Conservation (phyloP, 2,329 filamentous ascomycete genomes). For the Arthroderma sp. region DNA sequence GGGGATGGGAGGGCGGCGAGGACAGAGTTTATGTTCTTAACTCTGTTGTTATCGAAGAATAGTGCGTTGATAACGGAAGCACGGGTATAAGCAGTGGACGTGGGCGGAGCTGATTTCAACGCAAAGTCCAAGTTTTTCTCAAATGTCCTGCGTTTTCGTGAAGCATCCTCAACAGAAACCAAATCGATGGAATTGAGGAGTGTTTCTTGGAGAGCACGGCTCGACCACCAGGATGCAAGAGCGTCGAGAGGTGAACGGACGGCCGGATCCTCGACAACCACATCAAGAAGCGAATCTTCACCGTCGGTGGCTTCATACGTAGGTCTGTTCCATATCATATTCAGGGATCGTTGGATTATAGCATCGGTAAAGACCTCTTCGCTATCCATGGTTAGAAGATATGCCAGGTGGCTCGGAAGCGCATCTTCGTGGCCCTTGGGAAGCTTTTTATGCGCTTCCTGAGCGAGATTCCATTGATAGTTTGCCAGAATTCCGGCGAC, state of each 20-base stretch:
- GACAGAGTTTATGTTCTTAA: conserved; percentile 39
- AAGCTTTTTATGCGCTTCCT: conserved; percentile 40
- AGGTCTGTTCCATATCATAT: conserved; percentile 73
- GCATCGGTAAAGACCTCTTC: conserved; percentile 66
- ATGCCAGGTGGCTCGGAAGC: conserved; percentile 62
- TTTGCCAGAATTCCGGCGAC: conserved; percentile 61
- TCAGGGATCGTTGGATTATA: conserved; percentile 75
- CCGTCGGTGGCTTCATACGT: conserved; percentile 53
- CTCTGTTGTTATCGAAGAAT: conserved; percentile 40
- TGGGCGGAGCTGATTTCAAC: conserved; percentile 59
- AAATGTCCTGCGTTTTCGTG: conserved; percentile 29
- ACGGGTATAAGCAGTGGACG: conserved; percentile 54
- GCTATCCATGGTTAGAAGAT: conserved; percentile 64
- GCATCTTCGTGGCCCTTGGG: conserved; percentile 47
- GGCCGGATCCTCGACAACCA: conserved; percentile 70
- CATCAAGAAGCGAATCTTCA: conserved; percentile 61
- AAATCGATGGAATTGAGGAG: conserved; percentile 51
- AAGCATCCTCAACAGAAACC: conserved; percentile 30
- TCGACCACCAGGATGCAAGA: conserved; percentile 83
- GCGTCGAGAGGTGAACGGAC: conserved; percentile 81
- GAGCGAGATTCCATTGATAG: conserved; percentile 69
- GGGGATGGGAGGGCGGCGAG: conserved; percentile 38
- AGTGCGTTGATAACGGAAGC: conserved; percentile 47
- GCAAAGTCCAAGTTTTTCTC: conserved; percentile 52
- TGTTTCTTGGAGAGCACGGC: conserved; percentile 54